A percentile compares a stretch with the other conserved stretches of the same genome.
Evolutionary conservation across 129 eudicot species (phyloP).

Genomic region (Helichrysum umbraculigerum): DNA sequence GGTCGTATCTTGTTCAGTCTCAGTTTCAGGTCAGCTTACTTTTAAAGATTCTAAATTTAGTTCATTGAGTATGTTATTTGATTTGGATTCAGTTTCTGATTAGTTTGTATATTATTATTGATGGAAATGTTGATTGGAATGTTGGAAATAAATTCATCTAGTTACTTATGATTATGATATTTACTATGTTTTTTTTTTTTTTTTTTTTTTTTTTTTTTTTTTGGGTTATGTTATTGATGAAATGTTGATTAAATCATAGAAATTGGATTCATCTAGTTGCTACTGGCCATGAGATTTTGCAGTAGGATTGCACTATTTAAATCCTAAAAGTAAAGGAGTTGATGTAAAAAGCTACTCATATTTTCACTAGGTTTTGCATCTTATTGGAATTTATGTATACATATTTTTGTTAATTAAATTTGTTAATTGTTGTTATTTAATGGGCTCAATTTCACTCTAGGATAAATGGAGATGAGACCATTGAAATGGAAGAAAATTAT

Average conservation of each 20-base stretch:
- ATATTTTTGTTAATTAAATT: background rate
- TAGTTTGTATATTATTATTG: background rate
- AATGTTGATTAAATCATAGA: background rate
- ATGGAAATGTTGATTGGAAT: slow-evolving; percentile 7
- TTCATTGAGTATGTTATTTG: background rate
- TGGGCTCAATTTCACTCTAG: background rate
- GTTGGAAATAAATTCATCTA: slow-evolving; percentile 1
- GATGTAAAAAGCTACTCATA: background rate
- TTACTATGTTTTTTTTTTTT: background rate
- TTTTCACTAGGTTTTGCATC: background rate
- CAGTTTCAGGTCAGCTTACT: slow-evolving; percentile 71
- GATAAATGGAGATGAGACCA: background rate
- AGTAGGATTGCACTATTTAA: background rate
- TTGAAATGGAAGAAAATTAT: background rate
- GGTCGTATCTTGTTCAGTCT: slow-evolving; percentile 72
- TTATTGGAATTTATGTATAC: background rate
- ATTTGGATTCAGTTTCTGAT: background rate
- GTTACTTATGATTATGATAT: slow-evolving; percentile 17
- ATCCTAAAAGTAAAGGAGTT: background rate
- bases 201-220: too few species aligned
- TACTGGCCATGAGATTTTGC: background rate
- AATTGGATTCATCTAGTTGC: background rate
- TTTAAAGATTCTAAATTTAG: background rate
- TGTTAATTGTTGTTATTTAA: background rate
- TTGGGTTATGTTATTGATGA: background rate